Evolutionary conservation across 495 filamentous ascomycete genomes (phyloP).

Genomic region (Haplographium delicatum): DNA sequence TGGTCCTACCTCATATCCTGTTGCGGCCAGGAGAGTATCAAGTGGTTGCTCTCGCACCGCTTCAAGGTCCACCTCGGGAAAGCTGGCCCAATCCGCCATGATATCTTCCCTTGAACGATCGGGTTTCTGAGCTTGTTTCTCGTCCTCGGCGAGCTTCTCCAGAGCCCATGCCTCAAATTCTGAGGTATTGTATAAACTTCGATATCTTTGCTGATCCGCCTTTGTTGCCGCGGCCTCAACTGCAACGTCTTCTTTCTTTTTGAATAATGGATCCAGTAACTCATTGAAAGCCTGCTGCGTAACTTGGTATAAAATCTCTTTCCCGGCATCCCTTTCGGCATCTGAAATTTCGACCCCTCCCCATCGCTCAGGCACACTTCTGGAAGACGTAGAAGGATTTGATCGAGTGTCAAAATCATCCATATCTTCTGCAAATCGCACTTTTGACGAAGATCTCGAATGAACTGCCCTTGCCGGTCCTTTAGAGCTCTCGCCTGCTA

Average conservation of each 20-base stretch:
- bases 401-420: constrained; percentile 70
- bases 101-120: neutral
- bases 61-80: constrained; percentile 26
- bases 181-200: constrained; percentile 40
- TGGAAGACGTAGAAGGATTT: constrained; percentile 73
- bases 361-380: constrained; percentile 78
- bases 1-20: constrained; percentile 8
- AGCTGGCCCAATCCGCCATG: constrained; percentile 10
- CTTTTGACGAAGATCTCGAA: constrained; percentile 81
- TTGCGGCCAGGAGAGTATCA: constrained; percentile 19
- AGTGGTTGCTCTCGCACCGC: constrained; percentile 13
- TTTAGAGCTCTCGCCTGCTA: constrained; percentile 28
- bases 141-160: constrained; percentile 9
- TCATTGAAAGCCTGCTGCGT: constrained; percentile 90
- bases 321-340: constrained; percentile 74
- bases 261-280: constrained; percentile 80
- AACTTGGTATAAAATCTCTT: constrained; percentile 85
- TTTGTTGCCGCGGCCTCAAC: constrained; percentile 62
- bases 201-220: constrained; percentile 52
- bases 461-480: constrained; percentile 39
- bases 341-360: constrained; percentile 78
- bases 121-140: neutral
- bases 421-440: constrained; percentile 72
- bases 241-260: constrained; percentile 69
- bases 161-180: constrained; percentile 29